Evolutionary conservation across 1,284 basidiomycete genomes (phyloP), one percentile per base, ranked within the genome.

Genomic region (Boletellus sp.): DNA sequence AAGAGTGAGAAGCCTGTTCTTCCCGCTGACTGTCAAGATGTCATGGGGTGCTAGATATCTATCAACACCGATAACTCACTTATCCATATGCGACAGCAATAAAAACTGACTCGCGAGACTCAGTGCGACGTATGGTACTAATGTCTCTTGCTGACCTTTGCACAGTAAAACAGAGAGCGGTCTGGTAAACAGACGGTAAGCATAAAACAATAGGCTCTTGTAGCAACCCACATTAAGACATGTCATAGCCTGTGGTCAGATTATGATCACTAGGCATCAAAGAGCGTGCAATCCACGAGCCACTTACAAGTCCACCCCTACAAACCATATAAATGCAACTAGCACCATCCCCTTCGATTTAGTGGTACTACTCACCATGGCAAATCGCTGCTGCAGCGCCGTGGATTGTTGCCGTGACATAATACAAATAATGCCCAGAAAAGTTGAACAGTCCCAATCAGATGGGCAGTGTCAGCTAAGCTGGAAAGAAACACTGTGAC

Each of bases 51-150:
- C 4, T 19, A 44, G 11, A 38, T 18, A 5, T 30, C 7, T 21
- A n/a, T 46, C 38, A 33, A 10, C 10, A 11, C 11, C 4, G 24
- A 38, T 5, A 19, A 44, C 57, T 37, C 41, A 59, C 58, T 59
- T 11, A 37, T 52, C 58, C 58, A 59, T 51, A 61, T 40, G 5
- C 56, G 57, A 44, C 15, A 18, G 35, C 59, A 52, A 21, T 59
- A 61, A 35, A 59, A 59, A 40, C 58, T 60, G 39, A 46, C 1
- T n/a, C 21, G 24, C 1, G 4, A 15, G 30, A 1, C 16, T 60
- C 18, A 55, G 50, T 13, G 16, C 2, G 3, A 32, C 11, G 19
- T 6, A 33, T 1, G 5, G 30, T 12, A 4, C 2, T 0, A 11
- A 32, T 4, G 11, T 2, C 4, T 39, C 16, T 8, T 38, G 52